These are phyloP conservation scores for Raffaelea ambrosiae DNA, from an alignment of 2,329 filamentous ascomycete species.

Conservation along the genomic window DNA sequence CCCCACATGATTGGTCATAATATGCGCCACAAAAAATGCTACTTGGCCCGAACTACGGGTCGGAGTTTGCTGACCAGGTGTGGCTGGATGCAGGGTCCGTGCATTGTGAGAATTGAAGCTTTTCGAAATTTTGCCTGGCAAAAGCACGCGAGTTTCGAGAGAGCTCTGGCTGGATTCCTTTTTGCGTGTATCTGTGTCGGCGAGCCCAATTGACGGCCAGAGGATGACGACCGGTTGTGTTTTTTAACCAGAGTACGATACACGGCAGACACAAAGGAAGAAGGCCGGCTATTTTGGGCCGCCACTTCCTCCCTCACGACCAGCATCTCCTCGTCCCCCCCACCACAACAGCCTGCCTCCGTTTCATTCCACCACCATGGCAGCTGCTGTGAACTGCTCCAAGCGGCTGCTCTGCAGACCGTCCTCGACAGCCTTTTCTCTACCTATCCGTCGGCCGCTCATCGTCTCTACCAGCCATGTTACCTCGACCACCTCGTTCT, in stretches of 20 bases:
- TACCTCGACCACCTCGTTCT: not conserved
- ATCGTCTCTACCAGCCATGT: not conserved
- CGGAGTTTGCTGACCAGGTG: too few species aligned
- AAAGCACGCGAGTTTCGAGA: not conserved
- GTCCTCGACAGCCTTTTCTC: constrained; percentile 2
- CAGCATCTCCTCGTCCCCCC: too few species aligned
- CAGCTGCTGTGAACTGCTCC: constrained; percentile 9
- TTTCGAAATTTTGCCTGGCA: not conserved
- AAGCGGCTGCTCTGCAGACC: constrained; percentile 8
- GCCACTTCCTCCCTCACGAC: too few species aligned
- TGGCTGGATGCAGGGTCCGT: not conserved
- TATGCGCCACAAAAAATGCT: too few species aligned
- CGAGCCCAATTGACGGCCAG: not conserved
- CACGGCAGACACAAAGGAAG: not conserved
- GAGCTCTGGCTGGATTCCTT: too few species aligned
- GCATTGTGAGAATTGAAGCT: not conserved
- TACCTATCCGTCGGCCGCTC: not conserved
- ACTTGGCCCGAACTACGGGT: too few species aligned
- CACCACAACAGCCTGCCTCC: too few species aligned
- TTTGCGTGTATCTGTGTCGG: too few species aligned
- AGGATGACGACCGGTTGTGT: not conserved
- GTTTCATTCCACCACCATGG: constrained; percentile 5
- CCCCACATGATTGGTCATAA: too few species aligned
- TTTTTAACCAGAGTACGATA: not conserved
- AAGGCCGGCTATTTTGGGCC: not conserved